Evolutionary conservation across 2,329 filamentous ascomycete genomes (phyloP).

Genomic region (Pestalotiopsis sp.): DNA sequence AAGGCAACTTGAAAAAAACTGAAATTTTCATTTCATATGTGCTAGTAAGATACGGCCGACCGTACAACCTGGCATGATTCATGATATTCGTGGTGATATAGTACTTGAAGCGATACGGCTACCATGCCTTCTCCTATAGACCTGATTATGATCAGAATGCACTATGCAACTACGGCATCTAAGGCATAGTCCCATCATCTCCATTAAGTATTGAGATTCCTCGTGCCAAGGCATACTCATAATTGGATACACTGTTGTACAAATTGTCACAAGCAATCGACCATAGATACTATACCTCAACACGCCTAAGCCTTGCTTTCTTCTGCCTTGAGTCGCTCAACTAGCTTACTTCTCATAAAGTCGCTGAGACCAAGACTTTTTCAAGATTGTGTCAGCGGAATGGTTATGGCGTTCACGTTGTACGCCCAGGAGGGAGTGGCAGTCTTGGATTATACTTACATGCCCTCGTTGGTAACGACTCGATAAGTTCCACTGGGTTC

Average conservation of each 20-base stretch:
- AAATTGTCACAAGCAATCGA: not conserved
- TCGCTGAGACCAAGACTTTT: conserved; percentile 54
- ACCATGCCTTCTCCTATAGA: too few relatives aligned
- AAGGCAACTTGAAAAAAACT: too few relatives aligned
- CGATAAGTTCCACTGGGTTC: conserved; percentile 65
- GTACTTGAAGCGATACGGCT: too few relatives aligned
- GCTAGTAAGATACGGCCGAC: too few relatives aligned
- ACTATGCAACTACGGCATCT: too few relatives aligned
- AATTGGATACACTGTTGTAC: not conserved
- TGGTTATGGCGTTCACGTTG: not conserved
- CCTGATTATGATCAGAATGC: too few relatives aligned
- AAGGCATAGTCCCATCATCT: too few relatives aligned
- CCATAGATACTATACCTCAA: not conserved
- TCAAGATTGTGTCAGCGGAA: not conserved
- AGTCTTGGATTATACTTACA: conserved; percentile 50
- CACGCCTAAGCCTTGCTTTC: conserved; percentile 37
- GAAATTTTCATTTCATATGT: too few relatives aligned
- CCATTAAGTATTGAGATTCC: too few relatives aligned
- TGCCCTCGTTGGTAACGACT: conserved; percentile 65
- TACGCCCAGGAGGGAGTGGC: not conserved
- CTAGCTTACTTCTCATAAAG: conserved; percentile 55
- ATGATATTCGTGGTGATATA: too few relatives aligned
- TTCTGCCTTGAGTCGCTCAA: conserved; percentile 54
- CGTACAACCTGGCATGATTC: too few relatives aligned
- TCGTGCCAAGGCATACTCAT: too few relatives aligned